These are phyloP conservation scores for Delphinella strobiligena DNA, from an alignment of 2,329 filamentous ascomycete genomes.

Conservation along the genomic window DNA sequence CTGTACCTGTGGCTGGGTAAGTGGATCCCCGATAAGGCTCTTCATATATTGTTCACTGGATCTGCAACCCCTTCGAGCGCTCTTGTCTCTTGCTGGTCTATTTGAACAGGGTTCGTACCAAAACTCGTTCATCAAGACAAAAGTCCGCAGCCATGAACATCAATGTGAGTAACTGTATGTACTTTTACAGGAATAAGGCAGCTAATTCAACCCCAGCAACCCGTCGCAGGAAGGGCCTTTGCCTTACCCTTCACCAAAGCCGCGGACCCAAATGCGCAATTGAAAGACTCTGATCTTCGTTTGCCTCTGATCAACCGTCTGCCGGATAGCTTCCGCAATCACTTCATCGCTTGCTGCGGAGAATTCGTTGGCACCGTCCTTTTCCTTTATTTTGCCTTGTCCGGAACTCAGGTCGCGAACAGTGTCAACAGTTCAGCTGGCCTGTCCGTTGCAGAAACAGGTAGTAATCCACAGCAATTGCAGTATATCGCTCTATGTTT, in stretches of 20 bases:
- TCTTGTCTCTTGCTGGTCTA: neutral
- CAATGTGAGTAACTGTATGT: slow-evolving; percentile 11
- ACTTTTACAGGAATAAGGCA: too few relatives aligned
- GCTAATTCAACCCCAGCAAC: slow-evolving; percentile 8
- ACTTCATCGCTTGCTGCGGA: slow-evolving; percentile 21
- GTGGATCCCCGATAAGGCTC: neutral
- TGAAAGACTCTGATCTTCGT: slow-evolving; percentile 15
- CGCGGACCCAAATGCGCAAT: slow-evolving; percentile 13
- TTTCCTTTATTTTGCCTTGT: slow-evolving; percentile 34
- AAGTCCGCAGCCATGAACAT: slow-evolving; percentile 13
- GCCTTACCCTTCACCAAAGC: slow-evolving; percentile 22
- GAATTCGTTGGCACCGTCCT: slow-evolving; percentile 34
- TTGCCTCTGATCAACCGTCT: slow-evolving; percentile 16
- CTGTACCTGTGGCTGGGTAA: neutral
- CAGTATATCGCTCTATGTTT: slow-evolving; percentile 28
- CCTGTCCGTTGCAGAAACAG: slow-evolving; percentile 13
- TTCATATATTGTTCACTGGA: neutral
- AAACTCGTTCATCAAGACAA: neutral
- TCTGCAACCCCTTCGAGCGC: too few relatives aligned
- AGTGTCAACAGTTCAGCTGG: slow-evolving; percentile 18
- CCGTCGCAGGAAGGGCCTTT: slow-evolving; percentile 15
- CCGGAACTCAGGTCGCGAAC: slow-evolving; percentile 34
- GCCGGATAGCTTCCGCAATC: slow-evolving; percentile 15
- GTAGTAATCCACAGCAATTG: slow-evolving; percentile 24
- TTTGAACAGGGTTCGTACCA: neutral